Evolutionary conservation across 768 basidiomycete species (phyloP).

Genomic region (Filobasidium floriforme): DNA sequence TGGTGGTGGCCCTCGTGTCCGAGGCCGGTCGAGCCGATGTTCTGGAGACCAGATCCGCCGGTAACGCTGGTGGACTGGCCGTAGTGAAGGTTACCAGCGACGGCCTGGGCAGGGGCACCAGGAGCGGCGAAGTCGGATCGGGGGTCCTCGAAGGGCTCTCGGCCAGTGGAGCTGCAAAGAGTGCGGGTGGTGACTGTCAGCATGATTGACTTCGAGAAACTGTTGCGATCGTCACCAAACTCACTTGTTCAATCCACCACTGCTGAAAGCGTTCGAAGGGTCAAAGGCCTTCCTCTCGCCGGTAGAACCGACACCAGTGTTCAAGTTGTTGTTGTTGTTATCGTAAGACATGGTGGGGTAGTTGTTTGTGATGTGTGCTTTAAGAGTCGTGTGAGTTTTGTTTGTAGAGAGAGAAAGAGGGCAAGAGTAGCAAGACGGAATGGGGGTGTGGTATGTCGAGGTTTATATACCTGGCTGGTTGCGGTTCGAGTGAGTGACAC

Average conservation of each 20-base stretch:
- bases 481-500: too few species aligned
- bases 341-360: not conserved
- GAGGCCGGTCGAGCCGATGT: not conserved
- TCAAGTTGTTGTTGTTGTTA: not conserved
- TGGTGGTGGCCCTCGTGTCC: slow-evolving; percentile 11
- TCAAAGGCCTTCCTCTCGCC: not conserved
- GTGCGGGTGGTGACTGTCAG: too few species aligned
- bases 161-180: not conserved
- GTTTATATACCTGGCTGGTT: too few species aligned
- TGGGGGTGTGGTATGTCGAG: not conserved
- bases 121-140: slow-evolving; percentile 13
- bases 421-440: not conserved
- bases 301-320: not conserved
- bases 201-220: not conserved
- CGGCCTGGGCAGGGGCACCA: not conserved
- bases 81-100: slow-evolving; percentile 9
- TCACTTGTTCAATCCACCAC: slow-evolving; percentile 3
- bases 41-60: not conserved
- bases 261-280: not conserved
- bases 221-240: not conserved
- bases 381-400: not conserved
- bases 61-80: not conserved
- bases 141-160: slow-evolving; percentile 24
- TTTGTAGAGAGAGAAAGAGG: not conserved
- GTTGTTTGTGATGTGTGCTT: slow-evolving; percentile 11